These are phyloP conservation scores for Tuber melanosporum DNA, from an alignment of 495 filamentous ascomycete species.

Conservation along the genomic window DNA sequence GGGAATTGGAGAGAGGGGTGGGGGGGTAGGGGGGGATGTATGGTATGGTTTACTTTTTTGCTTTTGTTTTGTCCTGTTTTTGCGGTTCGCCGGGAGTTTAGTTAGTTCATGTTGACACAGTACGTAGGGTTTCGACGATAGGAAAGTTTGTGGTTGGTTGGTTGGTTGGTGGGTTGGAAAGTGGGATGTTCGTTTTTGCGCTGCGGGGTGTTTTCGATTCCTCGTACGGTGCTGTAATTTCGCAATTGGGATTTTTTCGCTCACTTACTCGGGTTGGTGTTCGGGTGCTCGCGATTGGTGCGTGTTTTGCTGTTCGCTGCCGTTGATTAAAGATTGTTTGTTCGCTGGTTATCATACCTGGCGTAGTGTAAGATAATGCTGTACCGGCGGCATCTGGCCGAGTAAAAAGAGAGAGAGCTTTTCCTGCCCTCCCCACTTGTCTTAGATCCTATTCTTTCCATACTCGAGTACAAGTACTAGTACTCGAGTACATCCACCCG, in stretches of 20 bases:
- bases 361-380: neutral
- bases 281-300: neutral
- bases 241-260: neutral
- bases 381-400: neutral
- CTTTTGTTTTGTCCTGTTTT: no score
- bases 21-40: neutral
- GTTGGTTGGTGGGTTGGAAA: neutral
- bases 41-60: neutral
- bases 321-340: neutral
- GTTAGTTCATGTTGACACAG: slow-evolving; percentile 4
- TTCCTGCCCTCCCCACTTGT: neutral
- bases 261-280: neutral
- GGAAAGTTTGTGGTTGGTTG: no score
- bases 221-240: neutral
- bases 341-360: neutral
- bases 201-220: neutral
- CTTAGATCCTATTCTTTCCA: neutral
- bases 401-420: neutral
- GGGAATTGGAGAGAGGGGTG: neutral
- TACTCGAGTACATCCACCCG: neutral
- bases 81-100: no score
- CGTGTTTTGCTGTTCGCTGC: neutral
- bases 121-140: neutral
- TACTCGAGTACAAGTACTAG: no score
- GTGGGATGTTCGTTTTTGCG: no score